Percentiles rank a stretch among this genome's conserved stretches.
These are phyloP conservation scores for Physaria fendleri DNA, from an alignment of 345 rosid species.

Conservation along the genomic window DNA sequence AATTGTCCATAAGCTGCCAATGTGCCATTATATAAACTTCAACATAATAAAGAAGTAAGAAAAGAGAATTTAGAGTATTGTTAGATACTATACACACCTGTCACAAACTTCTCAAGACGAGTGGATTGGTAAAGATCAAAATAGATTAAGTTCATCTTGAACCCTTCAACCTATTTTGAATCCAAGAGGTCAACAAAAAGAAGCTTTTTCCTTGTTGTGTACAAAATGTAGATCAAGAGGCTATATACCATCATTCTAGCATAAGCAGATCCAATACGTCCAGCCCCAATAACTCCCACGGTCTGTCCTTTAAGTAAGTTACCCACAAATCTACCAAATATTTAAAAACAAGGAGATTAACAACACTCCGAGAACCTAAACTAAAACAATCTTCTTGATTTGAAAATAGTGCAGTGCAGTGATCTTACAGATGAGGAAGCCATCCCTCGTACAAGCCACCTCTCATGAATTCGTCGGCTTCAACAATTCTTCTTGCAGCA, in stretches of 20 bases:
- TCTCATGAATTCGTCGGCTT: constrained; percentile 95
- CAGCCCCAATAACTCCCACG: constrained; percentile 97
- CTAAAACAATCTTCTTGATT: neutral
- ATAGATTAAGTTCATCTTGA: constrained; percentile 96
- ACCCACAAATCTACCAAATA: constrained; percentile 66
- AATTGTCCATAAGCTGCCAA: constrained; percentile 70
- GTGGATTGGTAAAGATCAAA: constrained; percentile 91
- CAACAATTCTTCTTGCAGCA: constrained; percentile 93
- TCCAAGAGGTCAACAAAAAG: neutral
- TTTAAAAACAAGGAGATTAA: neutral
- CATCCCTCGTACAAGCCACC: constrained; percentile 95
- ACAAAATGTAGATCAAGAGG: neutral
- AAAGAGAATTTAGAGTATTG: neutral
- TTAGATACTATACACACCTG: constrained; percentile 38
- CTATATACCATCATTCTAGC: constrained; percentile 98
- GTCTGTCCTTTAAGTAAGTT: constrained; percentile 98
- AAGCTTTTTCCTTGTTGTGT: neutral
- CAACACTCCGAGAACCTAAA: neutral
- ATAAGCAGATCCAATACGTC: constrained; percentile 97
- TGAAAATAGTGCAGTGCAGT: neutral
- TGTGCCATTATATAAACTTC: neutral
- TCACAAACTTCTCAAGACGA: constrained; percentile 88
- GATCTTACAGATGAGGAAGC: constrained; percentile 80
- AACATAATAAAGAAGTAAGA: neutral
- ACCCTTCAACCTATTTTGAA: constrained; percentile 68